A percentile compares a stretch with the other conserved stretches of the same genome.
Evolutionary conservation across 768 basidiomycete genomes (phyloP).

Genomic region (Tricholoma sp.): DNA sequence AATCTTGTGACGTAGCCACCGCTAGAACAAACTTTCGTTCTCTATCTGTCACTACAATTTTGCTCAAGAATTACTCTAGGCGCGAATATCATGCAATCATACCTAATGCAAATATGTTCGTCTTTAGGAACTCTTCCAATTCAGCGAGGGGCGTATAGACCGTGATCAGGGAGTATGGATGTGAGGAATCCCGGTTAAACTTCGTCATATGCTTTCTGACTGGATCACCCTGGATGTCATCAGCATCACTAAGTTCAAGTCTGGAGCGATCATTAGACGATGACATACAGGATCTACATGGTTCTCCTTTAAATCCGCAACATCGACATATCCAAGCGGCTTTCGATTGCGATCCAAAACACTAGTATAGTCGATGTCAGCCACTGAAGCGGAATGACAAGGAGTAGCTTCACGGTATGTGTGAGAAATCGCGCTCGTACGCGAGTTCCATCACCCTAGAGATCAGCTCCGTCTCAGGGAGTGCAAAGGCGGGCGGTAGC

Average conservation of each 20-base stretch:
- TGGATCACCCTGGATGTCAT: slow-evolving; percentile 53
- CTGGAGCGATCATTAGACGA: background rate
- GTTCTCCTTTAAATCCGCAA: slow-evolving; percentile 64
- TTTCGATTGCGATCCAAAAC: slow-evolving; percentile 69
- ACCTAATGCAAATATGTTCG: slow-evolving; percentile 78
- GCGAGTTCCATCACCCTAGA: slow-evolving; percentile 78
- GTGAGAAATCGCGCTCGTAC: slow-evolving; percentile 91
- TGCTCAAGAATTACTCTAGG: background rate
- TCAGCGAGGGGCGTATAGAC: slow-evolving; percentile 75
- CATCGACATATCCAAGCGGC: slow-evolving; percentile 84
- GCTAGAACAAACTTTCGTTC: slow-evolving; percentile 80
- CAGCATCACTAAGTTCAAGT: background rate
- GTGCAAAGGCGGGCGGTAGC: slow-evolving; percentile 82
- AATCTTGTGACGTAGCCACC: slow-evolving; percentile 72
- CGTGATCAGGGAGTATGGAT: slow-evolving; percentile 77
- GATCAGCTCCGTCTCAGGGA: slow-evolving; percentile 68
- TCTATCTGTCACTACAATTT: slow-evolving; percentile 70
- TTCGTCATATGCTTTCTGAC: slow-evolving; percentile 67
- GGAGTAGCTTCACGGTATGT: slow-evolving; percentile 62
- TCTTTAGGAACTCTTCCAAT: slow-evolving; percentile 71
- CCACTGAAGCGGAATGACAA: background rate
- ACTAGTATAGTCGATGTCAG: slow-evolving; percentile 30
- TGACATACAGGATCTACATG: slow-evolving; percentile 63
- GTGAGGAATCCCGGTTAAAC: slow-evolving; percentile 59
- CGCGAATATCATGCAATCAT: slow-evolving; percentile 11